Evolutionary conservation across 805 yeast species (phyloP), one percentile per base, ranked within the genome.

Genomic region (Kodamaea sagamina): DNA sequence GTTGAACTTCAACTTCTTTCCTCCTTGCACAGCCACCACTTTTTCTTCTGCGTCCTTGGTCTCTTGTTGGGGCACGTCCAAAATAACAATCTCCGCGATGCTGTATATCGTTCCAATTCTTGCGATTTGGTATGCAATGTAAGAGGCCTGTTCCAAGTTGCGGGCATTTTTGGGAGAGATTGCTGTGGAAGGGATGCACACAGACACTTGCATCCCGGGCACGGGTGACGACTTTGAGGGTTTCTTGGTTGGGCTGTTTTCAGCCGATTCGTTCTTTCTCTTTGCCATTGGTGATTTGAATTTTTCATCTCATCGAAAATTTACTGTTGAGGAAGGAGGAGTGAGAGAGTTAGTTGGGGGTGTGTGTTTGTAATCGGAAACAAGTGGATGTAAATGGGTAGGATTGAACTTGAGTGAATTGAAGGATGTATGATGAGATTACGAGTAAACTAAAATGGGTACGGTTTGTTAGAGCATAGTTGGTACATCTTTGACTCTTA

Each of bases 121-220:
- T 9, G 96, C 90, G 11, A 90, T 73, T 61, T 89, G 95, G 54
- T 89, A 86, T 1, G 86, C 81, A 1, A 80, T 71, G 45, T 77
- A 71, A 0, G 95, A 89, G 10, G 80, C 81, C 58, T 89, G 96
- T 48, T 83, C 83, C 39, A 87, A 65, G 50, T 82, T 83, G 28
- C 63, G 65, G 37, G 92, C 84, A 53, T 81, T 77, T 4, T 77
- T 55, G 1, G 50, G 47, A 1, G 78, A 70, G 9, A 89, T 74
- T 12, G 82, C 69, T 1, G 82, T 72, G 1, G 92, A 79, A 1
- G 96, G 95, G 25, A 89, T 72, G 57, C 95, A 87, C 2, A 89
- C 53, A 1, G 89, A 73, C 47, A 75, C 75, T 52, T 72, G 73
- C 1, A 52, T 44, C 18, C 41, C 45, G 13, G 22, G 27, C 12